These are phyloP conservation scores for Cenchrus purpureus DNA, from an alignment of 176 grass and related monocot species.

Conservation along the genomic window DNA sequence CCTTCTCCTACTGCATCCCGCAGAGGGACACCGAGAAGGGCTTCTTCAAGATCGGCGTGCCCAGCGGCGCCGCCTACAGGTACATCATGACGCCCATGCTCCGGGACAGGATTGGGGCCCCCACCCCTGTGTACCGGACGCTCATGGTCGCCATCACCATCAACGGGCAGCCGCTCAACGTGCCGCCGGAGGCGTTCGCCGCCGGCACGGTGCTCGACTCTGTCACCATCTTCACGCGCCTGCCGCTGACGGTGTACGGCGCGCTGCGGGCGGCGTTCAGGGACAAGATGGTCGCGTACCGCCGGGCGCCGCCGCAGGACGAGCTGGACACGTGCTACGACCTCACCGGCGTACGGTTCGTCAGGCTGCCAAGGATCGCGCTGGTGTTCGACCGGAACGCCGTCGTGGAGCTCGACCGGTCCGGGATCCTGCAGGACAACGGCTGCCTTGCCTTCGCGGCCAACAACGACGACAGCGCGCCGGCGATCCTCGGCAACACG, in stretches of 20 bases:
- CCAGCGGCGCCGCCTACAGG: background rate
- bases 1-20: slow-evolving; percentile 80
- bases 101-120: background rate
- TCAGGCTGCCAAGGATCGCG: slow-evolving; percentile 43
- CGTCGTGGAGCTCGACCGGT: slow-evolving; percentile 34
- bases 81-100: slow-evolving; percentile 33
- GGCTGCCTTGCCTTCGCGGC: slow-evolving; percentile 66
- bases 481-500: slow-evolving; percentile 55
- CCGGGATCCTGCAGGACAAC: slow-evolving; percentile 37
- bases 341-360: slow-evolving; percentile 27
- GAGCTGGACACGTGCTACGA: slow-evolving; percentile 62
- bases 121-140: slow-evolving; percentile 40
- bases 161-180: slow-evolving; percentile 36
- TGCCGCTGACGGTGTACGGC: slow-evolving; percentile 57
- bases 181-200: slow-evolving; percentile 47
- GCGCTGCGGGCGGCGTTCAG: slow-evolving; percentile 57
- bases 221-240: slow-evolving; percentile 49
- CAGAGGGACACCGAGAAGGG: slow-evolving; percentile 23
- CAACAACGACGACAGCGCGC: background rate
- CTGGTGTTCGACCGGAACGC: slow-evolving; percentile 42
- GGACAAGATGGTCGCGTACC: slow-evolving; percentile 43
- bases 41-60: slow-evolving; percentile 57
- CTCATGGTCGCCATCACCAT: slow-evolving; percentile 44
- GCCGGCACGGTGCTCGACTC: slow-evolving; percentile 63
- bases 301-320: background rate